These are phyloP conservation scores for Cymbopogon citratus DNA, from an alignment of 176 grass and related monocot genomes.

Conservation along the genomic window DNA sequence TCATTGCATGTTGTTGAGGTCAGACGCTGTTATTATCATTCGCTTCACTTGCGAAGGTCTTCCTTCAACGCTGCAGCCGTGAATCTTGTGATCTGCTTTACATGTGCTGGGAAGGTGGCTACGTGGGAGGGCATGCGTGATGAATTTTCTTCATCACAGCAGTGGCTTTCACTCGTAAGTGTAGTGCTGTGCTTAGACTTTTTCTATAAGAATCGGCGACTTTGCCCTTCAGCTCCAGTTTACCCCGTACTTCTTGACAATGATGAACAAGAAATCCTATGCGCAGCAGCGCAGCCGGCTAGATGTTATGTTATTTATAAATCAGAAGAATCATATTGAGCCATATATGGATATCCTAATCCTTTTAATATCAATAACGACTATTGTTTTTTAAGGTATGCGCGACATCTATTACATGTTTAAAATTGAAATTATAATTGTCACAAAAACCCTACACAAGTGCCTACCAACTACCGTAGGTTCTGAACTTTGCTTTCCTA, in stretches of 20 bases:
- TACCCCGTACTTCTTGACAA: background rate
- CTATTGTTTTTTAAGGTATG: no score
- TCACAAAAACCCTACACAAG: background rate
- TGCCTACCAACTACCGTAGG: background rate
- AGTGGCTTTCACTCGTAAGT: background rate
- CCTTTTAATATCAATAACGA: no score
- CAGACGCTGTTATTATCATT: background rate
- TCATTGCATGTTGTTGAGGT: background rate
- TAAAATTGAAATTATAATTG: background rate
- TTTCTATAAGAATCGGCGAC: background rate
- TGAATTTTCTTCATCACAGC: conserved; percentile 3
- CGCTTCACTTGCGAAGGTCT: background rate
- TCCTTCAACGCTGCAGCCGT: background rate
- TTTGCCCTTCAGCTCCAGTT: background rate
- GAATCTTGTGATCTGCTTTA: conserved; percentile 23
- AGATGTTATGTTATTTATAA: background rate
- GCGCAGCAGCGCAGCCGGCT: background rate
- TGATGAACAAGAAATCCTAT: background rate
- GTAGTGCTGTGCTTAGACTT: no score
- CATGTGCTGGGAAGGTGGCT: background rate
- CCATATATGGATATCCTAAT: no score
- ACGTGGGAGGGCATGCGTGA: background rate
- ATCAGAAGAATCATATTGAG: background rate
- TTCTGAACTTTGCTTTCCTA: background rate
- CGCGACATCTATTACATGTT: background rate